Evolutionary conservation across 2,329 filamentous ascomycete genomes (phyloP).

Genomic region (Ampelomyces quisqualis): DNA sequence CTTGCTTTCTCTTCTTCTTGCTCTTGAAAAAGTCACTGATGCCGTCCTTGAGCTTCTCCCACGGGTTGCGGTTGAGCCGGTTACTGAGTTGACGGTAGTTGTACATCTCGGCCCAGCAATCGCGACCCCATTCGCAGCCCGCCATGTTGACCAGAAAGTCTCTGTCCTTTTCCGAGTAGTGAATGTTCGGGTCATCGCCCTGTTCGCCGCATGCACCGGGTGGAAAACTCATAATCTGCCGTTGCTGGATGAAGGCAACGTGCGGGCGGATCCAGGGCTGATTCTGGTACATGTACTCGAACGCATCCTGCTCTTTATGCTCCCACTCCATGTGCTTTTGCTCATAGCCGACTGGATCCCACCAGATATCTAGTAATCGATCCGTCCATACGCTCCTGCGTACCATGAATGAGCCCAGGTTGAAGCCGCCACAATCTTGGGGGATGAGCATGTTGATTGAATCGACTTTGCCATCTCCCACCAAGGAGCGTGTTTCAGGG

Average conservation of each 20-base stretch:
- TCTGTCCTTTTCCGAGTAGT: slow-evolving; percentile 81
- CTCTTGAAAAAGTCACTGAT: slow-evolving; percentile 44
- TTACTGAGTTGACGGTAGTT: slow-evolving; percentile 90
- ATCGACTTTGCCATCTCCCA: slow-evolving; percentile 72
- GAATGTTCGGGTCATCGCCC: slow-evolving; percentile 71
- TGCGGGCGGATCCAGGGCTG: slow-evolving; percentile 92
- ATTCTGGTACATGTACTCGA: slow-evolving; percentile 86
- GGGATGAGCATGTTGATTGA: slow-evolving; percentile 87
- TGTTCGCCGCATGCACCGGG: slow-evolving; percentile 82
- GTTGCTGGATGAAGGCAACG: slow-evolving; percentile 84
- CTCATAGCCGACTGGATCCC: slow-evolving; percentile 96
- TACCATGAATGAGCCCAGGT: slow-evolving; percentile 92
- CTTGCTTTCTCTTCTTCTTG: slow-evolving; percentile 30
- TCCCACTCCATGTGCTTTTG: slow-evolving; percentile 99
- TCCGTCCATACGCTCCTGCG: slow-evolving; percentile 86
- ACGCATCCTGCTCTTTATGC: slow-evolving; percentile 95
- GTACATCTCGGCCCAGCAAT: slow-evolving; percentile 99
- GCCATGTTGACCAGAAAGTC: slow-evolving; percentile 99
- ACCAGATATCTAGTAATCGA: slow-evolving; percentile 91
- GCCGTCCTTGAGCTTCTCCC: slow-evolving; percentile 65
- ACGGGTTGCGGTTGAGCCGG: slow-evolving; percentile 77
- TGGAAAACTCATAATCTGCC: slow-evolving; percentile 93
- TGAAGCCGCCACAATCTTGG: slow-evolving; percentile 95
- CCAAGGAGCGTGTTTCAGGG: slow-evolving; percentile 65
- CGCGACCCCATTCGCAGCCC: slow-evolving; percentile 92